Conservation (phyloP, 257 asterid genomes). For the Linderniella brevidens region DNA sequence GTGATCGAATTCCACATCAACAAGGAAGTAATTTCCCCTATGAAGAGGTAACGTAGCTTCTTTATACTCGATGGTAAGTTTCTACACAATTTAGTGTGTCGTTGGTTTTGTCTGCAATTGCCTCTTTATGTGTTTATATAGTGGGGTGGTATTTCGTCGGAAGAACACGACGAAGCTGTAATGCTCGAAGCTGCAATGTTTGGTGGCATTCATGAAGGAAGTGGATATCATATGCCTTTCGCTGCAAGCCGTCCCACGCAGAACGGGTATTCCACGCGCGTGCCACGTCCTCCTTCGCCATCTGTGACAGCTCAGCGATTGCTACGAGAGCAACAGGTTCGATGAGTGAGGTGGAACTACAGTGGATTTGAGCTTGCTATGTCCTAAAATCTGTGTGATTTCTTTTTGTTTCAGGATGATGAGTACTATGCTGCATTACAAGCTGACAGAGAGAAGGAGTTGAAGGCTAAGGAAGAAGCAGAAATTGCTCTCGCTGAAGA, state of each 20-base stretch:
- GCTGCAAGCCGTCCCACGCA: slow-evolving; percentile 50
- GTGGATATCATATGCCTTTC: slow-evolving; percentile 43
- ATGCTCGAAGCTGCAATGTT: slow-evolving; percentile 99
- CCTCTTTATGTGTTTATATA: slow-evolving; percentile 17
- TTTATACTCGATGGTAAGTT: slow-evolving; percentile 1
- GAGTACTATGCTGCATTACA: slow-evolving; percentile 83
- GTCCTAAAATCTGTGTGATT: slow-evolving; percentile 9
- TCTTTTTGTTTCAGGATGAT: slow-evolving; percentile 52
- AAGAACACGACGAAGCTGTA: slow-evolving; percentile 95
- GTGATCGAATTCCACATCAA: slow-evolving; percentile 19
- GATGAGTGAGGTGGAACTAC: slow-evolving; percentile 9
- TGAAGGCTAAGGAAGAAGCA: slow-evolving; percentile 94
- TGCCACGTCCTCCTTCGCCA: slow-evolving; percentile 88
- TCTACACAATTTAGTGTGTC: slow-evolving; percentile 2
- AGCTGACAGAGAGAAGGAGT: slow-evolving; percentile 96
- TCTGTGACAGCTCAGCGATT: slow-evolving; percentile 87
- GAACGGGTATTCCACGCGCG: slow-evolving; percentile 34
- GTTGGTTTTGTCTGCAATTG: slow-evolving; percentile 4
- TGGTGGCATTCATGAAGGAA: slow-evolving; percentile 85
- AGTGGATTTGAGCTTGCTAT: slow-evolving; percentile 6
- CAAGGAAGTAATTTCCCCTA: slow-evolving; percentile 39
- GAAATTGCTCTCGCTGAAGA: slow-evolving; percentile 75
- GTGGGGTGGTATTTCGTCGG: slow-evolving; percentile 99
- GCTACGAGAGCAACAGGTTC: slow-evolving; percentile 93
- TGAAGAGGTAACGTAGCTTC: slow-evolving; percentile 54